Base-by-base conservation (phyloP, 768 basidiomycete genomes). In the Boletus bicolor region DNA sequence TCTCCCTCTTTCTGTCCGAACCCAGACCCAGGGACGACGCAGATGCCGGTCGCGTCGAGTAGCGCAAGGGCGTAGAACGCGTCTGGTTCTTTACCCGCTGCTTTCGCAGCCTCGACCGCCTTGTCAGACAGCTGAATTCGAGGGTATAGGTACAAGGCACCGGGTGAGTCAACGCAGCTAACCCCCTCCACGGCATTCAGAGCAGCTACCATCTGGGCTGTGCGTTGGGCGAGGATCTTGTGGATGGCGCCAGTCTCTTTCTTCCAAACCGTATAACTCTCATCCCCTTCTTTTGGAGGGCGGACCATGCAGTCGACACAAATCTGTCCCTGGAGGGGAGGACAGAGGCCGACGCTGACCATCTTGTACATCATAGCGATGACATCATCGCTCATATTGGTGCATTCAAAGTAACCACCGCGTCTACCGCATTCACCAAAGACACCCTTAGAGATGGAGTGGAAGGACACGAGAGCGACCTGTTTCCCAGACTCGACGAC, bases 401-500 rank as follows among this genome's bases (percentile, higher is more conserved):
- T 80, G 69, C 87, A 85, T 74, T 99, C 96, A 64, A 96, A 95
- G 78, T 97, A 99, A 3, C 95, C 96, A 35, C 96, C 96, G 46
- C 97, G 82, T n/a, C 96, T 80, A 2, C 97, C 96, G 70, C 97
- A 99, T 74, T 99, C 96, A 56, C 96, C 96, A 37, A 83, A 83
- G 58, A 97, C 91, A 51, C 96, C 96, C 73, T 99, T 99, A 54
- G 92, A 95, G 69, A 96, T 96, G 51, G 91, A 93, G 77, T 99
- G 96, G 86, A 97, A 98, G 44, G 91, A 94, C 51, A 99, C 77
- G 69, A 99, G 85, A 43, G 91, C 84, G 54, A 94, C 74, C 53
- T 83, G 55, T 34, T 58, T 67, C 0, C 64, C 79, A n/a, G 87
- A 89, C 51, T 81, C 70, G 59, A 87, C 75, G 3, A 97, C 83